Conservation (phyloP, 495 filamentous ascomycete genomes). For the Aspergillus haitiensis region DNA sequence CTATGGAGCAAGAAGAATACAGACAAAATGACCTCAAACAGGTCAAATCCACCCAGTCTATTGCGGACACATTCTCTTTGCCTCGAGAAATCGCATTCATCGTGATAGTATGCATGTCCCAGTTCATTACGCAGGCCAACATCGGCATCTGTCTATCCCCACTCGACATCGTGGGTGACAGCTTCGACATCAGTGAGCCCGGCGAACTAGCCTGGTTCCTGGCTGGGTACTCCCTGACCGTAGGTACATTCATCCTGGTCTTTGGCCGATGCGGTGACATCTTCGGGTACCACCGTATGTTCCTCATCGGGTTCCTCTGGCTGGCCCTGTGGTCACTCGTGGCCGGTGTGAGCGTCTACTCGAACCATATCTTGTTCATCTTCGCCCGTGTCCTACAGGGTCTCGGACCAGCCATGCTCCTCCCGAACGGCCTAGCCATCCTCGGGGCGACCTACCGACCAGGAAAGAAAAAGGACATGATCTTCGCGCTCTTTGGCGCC, state of each 20-base stretch:
- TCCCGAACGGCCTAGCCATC: conserved; percentile 65
- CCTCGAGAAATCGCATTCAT: conserved; percentile 32
- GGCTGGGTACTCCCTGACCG: conserved; percentile 58
- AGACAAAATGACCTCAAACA: conserved; percentile 13
- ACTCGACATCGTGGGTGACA: conserved; percentile 45
- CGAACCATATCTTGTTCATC: conserved; percentile 55
- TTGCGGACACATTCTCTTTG: conserved; percentile 27
- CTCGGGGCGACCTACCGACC: conserved; percentile 56
- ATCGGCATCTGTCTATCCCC: conserved; percentile 39
- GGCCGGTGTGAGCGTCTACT: conserved; percentile 51
- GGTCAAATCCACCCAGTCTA: conserved; percentile 24
- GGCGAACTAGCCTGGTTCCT: conserved; percentile 54
- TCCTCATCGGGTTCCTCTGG: conserved; percentile 58
- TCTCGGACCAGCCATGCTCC: conserved; percentile 58
- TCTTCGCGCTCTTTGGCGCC: conserved; percentile 64
- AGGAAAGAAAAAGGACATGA: conserved; percentile 60
- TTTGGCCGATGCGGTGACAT: conserved; percentile 60
- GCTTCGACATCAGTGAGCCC: conserved; percentile 44
- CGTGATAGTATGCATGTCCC: conserved; percentile 33
- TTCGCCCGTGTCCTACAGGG: conserved; percentile 61
- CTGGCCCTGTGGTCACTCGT: conserved; percentile 59
- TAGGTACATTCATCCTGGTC: conserved; percentile 66
- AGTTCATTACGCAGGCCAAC: conserved; percentile 39
- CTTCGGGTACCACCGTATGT: conserved; percentile 58
- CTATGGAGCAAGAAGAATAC: conserved; percentile 4